Conservation (phyloP, 2,329 filamentous ascomycete species). For the Colletotrichum sp. region DNA sequence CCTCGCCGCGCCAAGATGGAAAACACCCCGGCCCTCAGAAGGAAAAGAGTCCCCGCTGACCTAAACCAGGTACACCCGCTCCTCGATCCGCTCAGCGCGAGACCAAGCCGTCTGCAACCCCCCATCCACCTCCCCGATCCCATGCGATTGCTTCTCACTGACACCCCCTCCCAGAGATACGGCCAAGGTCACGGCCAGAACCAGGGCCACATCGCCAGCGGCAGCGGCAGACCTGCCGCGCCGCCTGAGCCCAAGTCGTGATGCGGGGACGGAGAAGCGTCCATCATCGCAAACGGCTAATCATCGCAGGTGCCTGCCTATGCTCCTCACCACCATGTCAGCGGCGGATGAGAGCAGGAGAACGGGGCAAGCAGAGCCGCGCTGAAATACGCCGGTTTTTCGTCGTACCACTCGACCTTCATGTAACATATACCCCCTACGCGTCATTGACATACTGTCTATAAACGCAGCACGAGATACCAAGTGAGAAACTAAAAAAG, state of each 20-base stretch:
- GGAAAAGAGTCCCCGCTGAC: background rate
- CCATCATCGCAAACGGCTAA: background rate
- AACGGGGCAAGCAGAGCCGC: background rate
- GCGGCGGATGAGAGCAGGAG: background rate
- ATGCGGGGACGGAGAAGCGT: background rate
- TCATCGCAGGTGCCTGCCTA: background rate
- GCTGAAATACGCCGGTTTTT: background rate
- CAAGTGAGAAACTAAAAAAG: background rate
- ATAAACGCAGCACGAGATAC: background rate
- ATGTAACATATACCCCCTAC: background rate
- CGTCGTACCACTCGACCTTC: background rate
- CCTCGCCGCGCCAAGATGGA: background rate
- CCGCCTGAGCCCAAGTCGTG: background rate
- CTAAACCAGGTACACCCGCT: conserved; percentile 41
- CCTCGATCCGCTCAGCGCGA: conserved; percentile 44
- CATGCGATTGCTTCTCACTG: background rate
- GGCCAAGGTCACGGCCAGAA: background rate
- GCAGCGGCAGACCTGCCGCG: background rate
- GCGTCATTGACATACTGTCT: background rate
- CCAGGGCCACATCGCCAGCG: background rate
- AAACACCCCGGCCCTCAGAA: background rate
- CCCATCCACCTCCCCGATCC: background rate
- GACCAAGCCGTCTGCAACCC: conserved; percentile 33
- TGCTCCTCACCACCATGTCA: background rate
- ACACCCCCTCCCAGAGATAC: background rate